Base-by-base conservation (phyloP, 306 rosid genomes). In the Rubus parviflorus region DNA sequence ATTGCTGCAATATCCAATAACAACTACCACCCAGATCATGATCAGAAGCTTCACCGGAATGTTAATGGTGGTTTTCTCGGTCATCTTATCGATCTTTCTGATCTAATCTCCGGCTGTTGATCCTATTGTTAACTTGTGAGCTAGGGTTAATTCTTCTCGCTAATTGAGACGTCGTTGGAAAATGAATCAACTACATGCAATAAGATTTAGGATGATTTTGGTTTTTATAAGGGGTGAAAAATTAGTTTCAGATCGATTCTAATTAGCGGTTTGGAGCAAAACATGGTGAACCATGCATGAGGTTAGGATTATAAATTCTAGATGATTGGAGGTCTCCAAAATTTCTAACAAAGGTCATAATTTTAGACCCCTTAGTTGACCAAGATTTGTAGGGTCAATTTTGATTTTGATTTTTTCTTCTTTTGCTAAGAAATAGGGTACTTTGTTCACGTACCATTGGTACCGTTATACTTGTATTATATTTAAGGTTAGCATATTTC, bases 181-280 rank as follows among this genome's bases (percentile, higher is more conserved):
- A 38, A 7, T 38, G 25, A 64, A 17, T 8, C 16, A 38, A 23
- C 70, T 64, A 17, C 46, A 38, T 64, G 23, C 70, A 64, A 42
- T 38, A 9, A 12, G 38, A 64, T 16, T 64, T 37, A 16, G 37
- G 30, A 46, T 11, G 15, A 13, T 64, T 17, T 46, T 8, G 15
- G 15, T 64, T 64, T 11, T 19, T 49, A 48, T 47, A 70, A 48
- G 23, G 74, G 45, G 56, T 45, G 35, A 17, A 23, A 19, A 35
- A 13, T 74, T 58, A 30, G 67, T 64, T 17, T 40, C 47, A 11
- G 25, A 40, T 30, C 35, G 35, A 30, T 64, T 40, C 70, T 16
- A 17, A 64, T 56, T n/a, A 49, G 81, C 41, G 80, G 79, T 79
- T 25, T 63, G 68, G 82, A 76, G 77, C 22, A 76, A 72, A 83